These are phyloP conservation scores for Arthrobotrys iridis DNA, from an alignment of 2,329 filamentous ascomycete species.

Conservation along the genomic window DNA sequence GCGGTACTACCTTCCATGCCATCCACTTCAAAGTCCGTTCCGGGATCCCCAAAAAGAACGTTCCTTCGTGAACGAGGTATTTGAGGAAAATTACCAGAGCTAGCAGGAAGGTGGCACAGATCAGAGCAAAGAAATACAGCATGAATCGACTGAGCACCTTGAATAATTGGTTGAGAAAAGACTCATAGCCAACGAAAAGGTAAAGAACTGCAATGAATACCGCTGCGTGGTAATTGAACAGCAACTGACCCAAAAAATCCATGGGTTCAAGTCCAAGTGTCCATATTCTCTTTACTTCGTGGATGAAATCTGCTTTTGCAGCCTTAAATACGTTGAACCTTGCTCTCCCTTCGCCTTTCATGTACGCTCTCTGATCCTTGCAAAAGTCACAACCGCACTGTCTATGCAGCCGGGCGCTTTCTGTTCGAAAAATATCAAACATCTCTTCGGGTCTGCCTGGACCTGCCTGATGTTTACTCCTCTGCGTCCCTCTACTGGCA, in stretches of 20 bases:
- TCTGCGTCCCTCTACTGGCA: not conserved
- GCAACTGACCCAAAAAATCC: not conserved
- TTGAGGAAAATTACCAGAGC: not conserved
- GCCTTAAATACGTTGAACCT: not conserved
- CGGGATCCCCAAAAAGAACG: not conserved
- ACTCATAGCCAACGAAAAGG: not conserved
- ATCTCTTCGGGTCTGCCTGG: not conserved
- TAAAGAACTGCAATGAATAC: not conserved
- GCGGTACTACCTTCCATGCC: not conserved
- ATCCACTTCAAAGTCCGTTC: too few relatives aligned
- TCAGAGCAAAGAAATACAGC: not conserved
- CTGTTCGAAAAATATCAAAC: conserved; percentile 13
- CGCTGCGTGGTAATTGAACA: not conserved
- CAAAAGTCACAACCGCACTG: conserved; percentile 27
- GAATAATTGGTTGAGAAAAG: not conserved
- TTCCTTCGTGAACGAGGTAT: not conserved
- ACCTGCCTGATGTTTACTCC: not conserved
- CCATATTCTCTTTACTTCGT: not conserved
- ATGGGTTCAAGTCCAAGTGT: not conserved
- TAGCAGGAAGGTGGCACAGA: not conserved
- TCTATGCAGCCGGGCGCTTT: not conserved
- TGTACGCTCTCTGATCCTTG: not conserved
- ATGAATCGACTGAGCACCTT: too few relatives aligned
- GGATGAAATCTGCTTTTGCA: not conserved
- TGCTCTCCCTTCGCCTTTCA: not conserved